Percentiles rank a stretch among this genome's conserved stretches.
These are phyloP conservation scores for Scleroderma citrinum DNA, from an alignment of 768 basidiomycete species.

Conservation along the genomic window DNA sequence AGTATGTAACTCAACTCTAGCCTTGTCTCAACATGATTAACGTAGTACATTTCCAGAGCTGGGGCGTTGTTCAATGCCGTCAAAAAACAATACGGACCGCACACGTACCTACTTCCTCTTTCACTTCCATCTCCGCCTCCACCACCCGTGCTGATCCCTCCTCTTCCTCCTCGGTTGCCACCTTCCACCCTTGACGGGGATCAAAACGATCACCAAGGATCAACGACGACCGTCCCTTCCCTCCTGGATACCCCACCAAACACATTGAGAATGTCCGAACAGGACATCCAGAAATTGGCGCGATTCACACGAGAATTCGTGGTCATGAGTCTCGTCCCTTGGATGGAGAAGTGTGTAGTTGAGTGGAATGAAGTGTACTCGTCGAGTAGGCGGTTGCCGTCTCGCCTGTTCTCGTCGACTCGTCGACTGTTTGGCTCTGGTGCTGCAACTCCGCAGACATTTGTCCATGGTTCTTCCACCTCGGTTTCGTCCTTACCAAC, in stretches of 20 bases:
- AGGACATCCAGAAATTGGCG: constrained; percentile 69
- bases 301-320: constrained; percentile 84
- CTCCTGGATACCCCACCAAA: constrained; percentile 13
- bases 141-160: constrained; percentile 60
- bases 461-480: constrained; percentile 35
- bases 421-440: constrained; percentile 75
- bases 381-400: constrained; percentile 73
- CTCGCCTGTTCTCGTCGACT: constrained; percentile 81
- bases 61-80: constrained; percentile 78
- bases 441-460: constrained; percentile 40
- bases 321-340: constrained; percentile 84
- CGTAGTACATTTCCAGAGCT: constrained; percentile 41
- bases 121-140: constrained; percentile 58
- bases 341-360: constrained; percentile 92
- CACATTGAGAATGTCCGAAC: constrained; percentile 51
- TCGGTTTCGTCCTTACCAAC: constrained; percentile 28
- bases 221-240: background rate
- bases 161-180: constrained; percentile 62
- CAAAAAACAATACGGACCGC: constrained; percentile 80
- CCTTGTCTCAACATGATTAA: constrained; percentile 7
- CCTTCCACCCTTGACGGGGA: constrained; percentile 30
- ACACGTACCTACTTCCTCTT: constrained; percentile 66
- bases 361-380: constrained; percentile 93
- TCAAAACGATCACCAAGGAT: constrained; percentile 11
- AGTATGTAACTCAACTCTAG: constrained; percentile 45